A percentile compares a stretch with the other conserved stretches of the same genome.
phyloP scores from a whole-genome alignment of 2,329 filamentous ascomycete species.

The Plenodomus biglobosus region DNA sequence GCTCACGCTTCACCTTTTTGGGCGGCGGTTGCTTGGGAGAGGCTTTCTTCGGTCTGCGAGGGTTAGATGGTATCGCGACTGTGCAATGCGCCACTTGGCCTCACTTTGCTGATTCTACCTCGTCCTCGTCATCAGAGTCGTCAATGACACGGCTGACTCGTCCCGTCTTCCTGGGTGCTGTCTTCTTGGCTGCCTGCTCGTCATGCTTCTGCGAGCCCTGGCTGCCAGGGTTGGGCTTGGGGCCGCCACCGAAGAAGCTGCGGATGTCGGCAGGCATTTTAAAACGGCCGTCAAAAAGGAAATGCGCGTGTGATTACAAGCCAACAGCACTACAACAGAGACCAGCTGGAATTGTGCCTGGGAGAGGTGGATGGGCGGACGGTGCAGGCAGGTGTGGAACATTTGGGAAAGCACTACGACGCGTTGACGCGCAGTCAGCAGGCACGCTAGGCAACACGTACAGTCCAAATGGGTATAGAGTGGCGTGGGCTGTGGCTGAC shows the following conservation, averaged over 20 bases:
- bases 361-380: slow-evolving; percentile 6
- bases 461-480: neutral
- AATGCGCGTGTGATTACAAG: neutral
- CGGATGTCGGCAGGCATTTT: slow-evolving; percentile 88
- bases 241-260: slow-evolving; percentile 85
- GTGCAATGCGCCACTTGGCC: neutral
- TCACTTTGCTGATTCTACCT: slow-evolving; percentile 39
- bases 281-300: neutral
- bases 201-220: slow-evolving; percentile 37
- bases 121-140: slow-evolving; percentile 67
- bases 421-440: slow-evolving; percentile 17
- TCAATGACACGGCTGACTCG: slow-evolving; percentile 59
- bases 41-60: slow-evolving; percentile 40
- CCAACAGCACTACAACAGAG: slow-evolving; percentile 2
- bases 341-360: slow-evolving; percentile 3
- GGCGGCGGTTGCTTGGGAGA: slow-evolving; percentile 59
- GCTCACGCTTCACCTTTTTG: slow-evolving; percentile 59
- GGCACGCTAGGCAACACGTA: slow-evolving; percentile 18
- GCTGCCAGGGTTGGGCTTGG: slow-evolving; percentile 57
- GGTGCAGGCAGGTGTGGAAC: neutral
- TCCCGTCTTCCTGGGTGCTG: slow-evolving; percentile 47
- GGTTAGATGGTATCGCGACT: slow-evolving; percentile 26
- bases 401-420: slow-evolving; percentile 12
- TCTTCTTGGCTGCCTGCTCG: slow-evolving; percentile 40
- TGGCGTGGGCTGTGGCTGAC: neutral